These are phyloP conservation scores for Apophysomyces trapeziformis DNA, from an alignment of 371 early-diverging fungal genomes.

Conservation along the genomic window DNA sequence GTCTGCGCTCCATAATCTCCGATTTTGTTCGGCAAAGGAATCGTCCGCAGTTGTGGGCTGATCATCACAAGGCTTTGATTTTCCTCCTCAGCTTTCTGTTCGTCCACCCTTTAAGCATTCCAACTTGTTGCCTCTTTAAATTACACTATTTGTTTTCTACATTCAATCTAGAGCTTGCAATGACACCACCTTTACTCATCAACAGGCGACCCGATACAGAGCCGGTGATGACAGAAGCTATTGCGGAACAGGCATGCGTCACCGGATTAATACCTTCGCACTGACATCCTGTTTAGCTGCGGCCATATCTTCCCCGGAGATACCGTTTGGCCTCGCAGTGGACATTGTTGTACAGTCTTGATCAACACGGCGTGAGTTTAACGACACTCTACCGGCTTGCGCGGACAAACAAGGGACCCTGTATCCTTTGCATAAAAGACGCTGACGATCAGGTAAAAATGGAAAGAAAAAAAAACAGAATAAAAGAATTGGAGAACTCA, in stretches of 20 bases:
- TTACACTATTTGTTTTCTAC: not conserved
- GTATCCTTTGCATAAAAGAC: slow-evolving; percentile 76
- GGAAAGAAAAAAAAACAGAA: not conserved
- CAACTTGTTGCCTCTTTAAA: not conserved
- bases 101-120: not conserved
- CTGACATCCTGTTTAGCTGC: slow-evolving; percentile 27
- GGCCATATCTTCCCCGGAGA: slow-evolving; percentile 64
- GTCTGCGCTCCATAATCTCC: too few species aligned
- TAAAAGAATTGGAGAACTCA: not conserved
- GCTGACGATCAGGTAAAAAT: slow-evolving; percentile 60
- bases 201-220: slow-evolving; percentile 48
- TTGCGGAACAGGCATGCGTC: slow-evolving; percentile 54
- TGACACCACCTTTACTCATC: slow-evolving; percentile 46
- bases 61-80: too few species aligned
- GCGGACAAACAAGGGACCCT: slow-evolving; percentile 65
- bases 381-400: slow-evolving; percentile 75
- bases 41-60: too few species aligned
- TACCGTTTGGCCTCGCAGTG: slow-evolving; percentile 69
- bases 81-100: not conserved
- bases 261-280: not conserved
- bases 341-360: slow-evolving; percentile 85
- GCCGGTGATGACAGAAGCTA: slow-evolving; percentile 49
- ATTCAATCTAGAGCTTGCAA: slow-evolving; percentile 1
- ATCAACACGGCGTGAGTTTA: slow-evolving; percentile 91
- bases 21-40: too few species aligned